A percentile compares a stretch with the other conserved stretches of the same genome.
phyloP scores from a whole-genome alignment of 495 filamentous ascomycete genomes.

The Cudoniella acicularis region DNA sequence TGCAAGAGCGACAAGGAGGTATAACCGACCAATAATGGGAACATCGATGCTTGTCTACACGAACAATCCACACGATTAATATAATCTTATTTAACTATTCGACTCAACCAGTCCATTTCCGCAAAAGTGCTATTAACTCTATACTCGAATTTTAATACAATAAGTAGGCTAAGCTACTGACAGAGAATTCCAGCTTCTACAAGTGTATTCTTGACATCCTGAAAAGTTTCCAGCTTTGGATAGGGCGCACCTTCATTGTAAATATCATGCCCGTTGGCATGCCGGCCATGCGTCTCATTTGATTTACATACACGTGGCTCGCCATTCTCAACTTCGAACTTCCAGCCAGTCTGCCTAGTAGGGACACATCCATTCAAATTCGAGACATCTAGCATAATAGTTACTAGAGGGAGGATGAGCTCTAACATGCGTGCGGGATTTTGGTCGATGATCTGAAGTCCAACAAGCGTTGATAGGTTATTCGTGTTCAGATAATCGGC shows the following conservation, averaged over 20 bases:
- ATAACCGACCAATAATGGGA: too few species aligned
- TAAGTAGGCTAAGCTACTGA: too few species aligned
- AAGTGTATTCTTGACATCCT: conserved; percentile 13
- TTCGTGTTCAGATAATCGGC: background rate
- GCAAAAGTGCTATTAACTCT: too few species aligned
- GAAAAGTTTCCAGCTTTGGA: conserved; percentile 9
- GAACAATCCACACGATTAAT: too few species aligned
- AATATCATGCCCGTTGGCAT: conserved; percentile 1
- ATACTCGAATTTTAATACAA: too few species aligned
- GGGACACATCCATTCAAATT: conserved; percentile 1
- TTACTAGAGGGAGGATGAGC: conserved; percentile 14
- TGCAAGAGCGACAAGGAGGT: too few species aligned
- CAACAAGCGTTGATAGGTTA: background rate
- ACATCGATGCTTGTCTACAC: too few species aligned
- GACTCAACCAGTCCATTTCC: too few species aligned
- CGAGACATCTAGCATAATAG: conserved; percentile 12
- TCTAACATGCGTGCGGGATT: background rate
- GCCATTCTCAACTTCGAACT: background rate
- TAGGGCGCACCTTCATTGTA: conserved; percentile 9
- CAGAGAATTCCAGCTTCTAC: conserved; percentile 2
- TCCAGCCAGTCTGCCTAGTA: conserved; percentile 1
- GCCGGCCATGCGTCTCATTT: conserved; percentile 7
- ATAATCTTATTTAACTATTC: too few species aligned
- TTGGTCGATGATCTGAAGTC: background rate
- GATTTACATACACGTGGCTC: background rate